Evolutionary conservation across 2,329 filamentous ascomycete species (phyloP), one percentile per base, ranked within the genome.

Genomic region (Fusarium compactum): DNA sequence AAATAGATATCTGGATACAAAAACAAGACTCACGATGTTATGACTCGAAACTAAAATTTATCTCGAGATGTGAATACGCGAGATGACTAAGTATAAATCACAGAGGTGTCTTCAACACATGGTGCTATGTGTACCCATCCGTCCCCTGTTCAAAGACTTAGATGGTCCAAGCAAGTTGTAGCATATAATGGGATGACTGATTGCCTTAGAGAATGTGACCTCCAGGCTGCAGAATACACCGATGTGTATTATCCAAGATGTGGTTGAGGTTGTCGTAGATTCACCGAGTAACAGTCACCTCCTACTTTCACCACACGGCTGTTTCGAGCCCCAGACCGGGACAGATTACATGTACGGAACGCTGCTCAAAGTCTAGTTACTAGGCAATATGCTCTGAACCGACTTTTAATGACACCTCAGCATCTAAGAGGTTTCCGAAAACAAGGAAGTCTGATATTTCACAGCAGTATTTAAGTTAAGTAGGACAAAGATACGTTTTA

Each of bases 1-100:
- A 68, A 16, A 70, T 68, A 68, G 44, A 64, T 64, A 52, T 54
- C 29, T 56, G 30, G 48, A 50, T 34, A 67, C 25, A 62, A 50
- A 56, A 57, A 46, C 41, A 71, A 63, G 56, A 57, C 55, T 68
- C 38, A 68, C 48, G 48, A 64, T 24, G 58, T 70, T 62, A 69
- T 46, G 66, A 69, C 51, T 62, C n/a, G 34, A 52, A 38, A 24
- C 3, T n/a, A 40, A 16, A 10, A n/a, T 24, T 7, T 20, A 15
- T 5, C 18, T 12, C 18, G 16, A 40, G 30, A 51, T 29, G 24
- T n/a, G 12, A 22, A 6, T 16, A 24, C 6, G 34, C 10, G 18
- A 18, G 6, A n/a, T 4, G 34, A 38, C 34, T 12, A 38, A 38
- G 34, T 38, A 10, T 12, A n/a, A 38, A 38, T 7, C 10, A 38